phyloP scores from a whole-genome alignment of 352 stramenopile species.

The Pythium oligandrum region DNA sequence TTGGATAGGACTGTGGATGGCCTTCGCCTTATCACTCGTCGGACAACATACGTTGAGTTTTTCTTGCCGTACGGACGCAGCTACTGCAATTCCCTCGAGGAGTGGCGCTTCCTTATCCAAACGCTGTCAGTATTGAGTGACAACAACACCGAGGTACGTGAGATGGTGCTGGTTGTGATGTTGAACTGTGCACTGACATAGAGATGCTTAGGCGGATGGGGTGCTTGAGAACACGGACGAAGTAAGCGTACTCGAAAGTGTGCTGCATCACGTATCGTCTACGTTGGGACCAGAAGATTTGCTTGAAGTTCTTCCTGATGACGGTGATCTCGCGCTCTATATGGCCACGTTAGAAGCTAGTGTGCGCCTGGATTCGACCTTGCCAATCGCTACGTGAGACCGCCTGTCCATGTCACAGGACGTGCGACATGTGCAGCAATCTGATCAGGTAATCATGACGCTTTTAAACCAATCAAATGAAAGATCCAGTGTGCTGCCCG shows the following conservation, averaged over 20 bases:
- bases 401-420: too few relatives aligned
- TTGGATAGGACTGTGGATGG: slow-evolving; percentile 40
- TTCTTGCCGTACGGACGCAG: slow-evolving; percentile 72
- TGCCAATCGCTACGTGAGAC: too few relatives aligned
- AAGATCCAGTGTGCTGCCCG: too few relatives aligned
- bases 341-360: slow-evolving; percentile 71
- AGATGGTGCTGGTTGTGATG: neutral
- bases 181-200: too few relatives aligned
- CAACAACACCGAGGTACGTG: slow-evolving; percentile 28
- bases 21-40: slow-evolving; percentile 51
- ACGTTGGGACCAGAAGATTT: slow-evolving; percentile 74
- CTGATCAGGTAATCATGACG: too few relatives aligned
- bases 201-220: too few relatives aligned
- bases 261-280: slow-evolving; percentile 64
- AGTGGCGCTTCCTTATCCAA: slow-evolving; percentile 73
- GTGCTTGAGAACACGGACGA: slow-evolving; percentile 15
- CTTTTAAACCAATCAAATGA: too few relatives aligned
- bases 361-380: slow-evolving; percentile 30
- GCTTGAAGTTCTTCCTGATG: slow-evolving; percentile 71
- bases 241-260: slow-evolving; percentile 43
- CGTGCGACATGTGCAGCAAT: too few relatives aligned
- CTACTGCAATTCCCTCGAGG: slow-evolving; percentile 62
- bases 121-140: slow-evolving; percentile 49
- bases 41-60: slow-evolving; percentile 43
- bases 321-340: slow-evolving; percentile 67